Evolutionary conservation across 805 yeast genomes (phyloP).

Genomic region (Wilhelminamyces savonicus): DNA sequence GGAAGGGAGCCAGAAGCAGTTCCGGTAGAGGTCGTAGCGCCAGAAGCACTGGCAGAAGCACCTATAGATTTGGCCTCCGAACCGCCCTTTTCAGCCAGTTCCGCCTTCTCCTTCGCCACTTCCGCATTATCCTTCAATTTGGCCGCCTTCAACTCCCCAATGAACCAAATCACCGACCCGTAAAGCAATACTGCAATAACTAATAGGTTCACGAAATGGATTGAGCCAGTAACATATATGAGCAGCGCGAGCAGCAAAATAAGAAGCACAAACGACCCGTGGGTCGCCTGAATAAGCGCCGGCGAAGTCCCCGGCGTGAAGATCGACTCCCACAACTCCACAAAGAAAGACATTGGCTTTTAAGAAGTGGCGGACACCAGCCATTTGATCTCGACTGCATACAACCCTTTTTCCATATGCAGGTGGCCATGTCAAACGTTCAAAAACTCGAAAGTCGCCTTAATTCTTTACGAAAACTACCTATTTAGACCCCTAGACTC

Average conservation of each 20-base stretch:
- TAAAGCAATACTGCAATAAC: conserved; percentile 63
- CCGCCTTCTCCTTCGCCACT: conserved; percentile 22
- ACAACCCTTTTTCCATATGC: no score
- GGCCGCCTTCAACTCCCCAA: conserved; percentile 52
- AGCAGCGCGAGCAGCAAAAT: conserved; percentile 50
- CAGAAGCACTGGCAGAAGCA: no score
- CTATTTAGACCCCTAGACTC: no score
- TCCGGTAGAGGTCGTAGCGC: no score
- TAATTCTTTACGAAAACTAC: no score
- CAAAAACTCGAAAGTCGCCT: conserved; percentile 1
- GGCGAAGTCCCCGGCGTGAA: conserved; percentile 94
- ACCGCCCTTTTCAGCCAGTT: conserved; percentile 6
- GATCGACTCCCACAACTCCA: conserved; percentile 82
- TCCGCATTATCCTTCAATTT: conserved; percentile 41
- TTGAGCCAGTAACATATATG: conserved; percentile 53
- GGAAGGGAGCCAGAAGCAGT: no score
- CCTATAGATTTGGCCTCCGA: no score
- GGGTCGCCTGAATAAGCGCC: conserved; percentile 83
- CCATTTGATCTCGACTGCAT: no score
- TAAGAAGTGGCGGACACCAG: no score
- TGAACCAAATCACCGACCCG: conserved; percentile 84
- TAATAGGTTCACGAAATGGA: conserved; percentile 57
- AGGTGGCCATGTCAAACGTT: conserved; percentile 2
- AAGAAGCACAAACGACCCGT: conserved; percentile 67
- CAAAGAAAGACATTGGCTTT: conserved; percentile 37